Evolutionary conservation across 2,329 filamentous ascomycete species (phyloP).

Genomic region (Aspergillus novofumigatus): DNA sequence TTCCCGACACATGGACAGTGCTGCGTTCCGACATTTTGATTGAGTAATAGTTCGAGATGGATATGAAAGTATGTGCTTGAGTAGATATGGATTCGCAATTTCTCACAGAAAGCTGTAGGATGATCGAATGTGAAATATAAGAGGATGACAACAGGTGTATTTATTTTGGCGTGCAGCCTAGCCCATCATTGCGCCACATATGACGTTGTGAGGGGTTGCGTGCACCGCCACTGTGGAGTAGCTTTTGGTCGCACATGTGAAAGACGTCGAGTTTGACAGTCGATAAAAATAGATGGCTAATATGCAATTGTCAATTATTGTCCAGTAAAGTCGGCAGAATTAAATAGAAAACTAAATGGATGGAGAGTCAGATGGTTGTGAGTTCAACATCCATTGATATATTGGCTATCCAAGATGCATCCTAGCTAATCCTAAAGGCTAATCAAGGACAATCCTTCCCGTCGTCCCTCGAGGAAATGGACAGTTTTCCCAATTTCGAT

Average conservation of each 20-base stretch:
- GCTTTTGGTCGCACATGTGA: conserved; percentile 10
- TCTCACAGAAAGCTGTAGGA: background rate
- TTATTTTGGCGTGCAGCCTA: conserved; percentile 9
- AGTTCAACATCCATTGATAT: background rate
- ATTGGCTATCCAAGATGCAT: background rate
- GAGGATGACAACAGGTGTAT: conserved; percentile 9
- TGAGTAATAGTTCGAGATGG: background rate
- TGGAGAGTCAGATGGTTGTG: background rate
- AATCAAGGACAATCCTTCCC: background rate
- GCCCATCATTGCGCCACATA: conserved; percentile 25
- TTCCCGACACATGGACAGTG: conserved; percentile 86
- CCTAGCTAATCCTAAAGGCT: background rate
- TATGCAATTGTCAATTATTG: background rate
- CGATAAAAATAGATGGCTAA: too few relatives aligned
- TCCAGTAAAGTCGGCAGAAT: background rate
- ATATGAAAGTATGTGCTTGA: background rate
- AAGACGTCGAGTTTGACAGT: background rate
- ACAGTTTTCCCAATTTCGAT: background rate
- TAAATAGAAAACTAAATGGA: too few relatives aligned
- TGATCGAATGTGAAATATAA: background rate
- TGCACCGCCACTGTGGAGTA: conserved; percentile 25
- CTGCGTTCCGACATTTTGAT: conserved; percentile 52
- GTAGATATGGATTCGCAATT: background rate
- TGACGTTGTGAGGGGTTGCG: conserved; percentile 28
- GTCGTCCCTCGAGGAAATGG: background rate